These are phyloP conservation scores for Citrus australasica DNA, from an alignment of 345 rosid species.

Conservation along the genomic window DNA sequence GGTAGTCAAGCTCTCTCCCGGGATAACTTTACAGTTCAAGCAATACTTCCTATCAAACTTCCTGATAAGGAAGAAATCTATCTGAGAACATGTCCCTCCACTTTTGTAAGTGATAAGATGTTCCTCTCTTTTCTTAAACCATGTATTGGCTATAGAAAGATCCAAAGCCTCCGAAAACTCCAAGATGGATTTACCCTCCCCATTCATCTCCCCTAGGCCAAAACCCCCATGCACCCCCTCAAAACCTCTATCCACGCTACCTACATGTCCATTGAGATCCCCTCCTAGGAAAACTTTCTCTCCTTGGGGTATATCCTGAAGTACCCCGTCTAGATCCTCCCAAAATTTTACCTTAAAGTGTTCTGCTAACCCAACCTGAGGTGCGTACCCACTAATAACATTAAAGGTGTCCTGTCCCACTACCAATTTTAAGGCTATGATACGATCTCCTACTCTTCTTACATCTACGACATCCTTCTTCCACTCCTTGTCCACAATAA, in stretches of 20 bases:
- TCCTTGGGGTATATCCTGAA: background rate
- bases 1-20: background rate
- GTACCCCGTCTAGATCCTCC: background rate
- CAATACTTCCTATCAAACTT: background rate
- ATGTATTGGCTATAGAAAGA: background rate
- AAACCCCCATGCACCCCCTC: background rate
- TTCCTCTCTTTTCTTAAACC: too few species aligned
- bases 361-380: background rate
- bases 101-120: too few species aligned
- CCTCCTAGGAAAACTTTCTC: background rate
- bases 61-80: background rate
- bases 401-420: background rate
- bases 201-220: background rate
- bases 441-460: background rate
- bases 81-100: background rate
- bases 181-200: background rate
- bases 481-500: background rate
- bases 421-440: background rate
- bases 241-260: too few species aligned
- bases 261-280: too few species aligned
- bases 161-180: background rate
- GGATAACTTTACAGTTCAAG: background rate
- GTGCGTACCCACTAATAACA: background rate
- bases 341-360: background rate
- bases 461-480: background rate